Evolutionary conservation across 164 flowering plant genomes (phyloP).

Genomic region (Liriodendron chinense): DNA sequence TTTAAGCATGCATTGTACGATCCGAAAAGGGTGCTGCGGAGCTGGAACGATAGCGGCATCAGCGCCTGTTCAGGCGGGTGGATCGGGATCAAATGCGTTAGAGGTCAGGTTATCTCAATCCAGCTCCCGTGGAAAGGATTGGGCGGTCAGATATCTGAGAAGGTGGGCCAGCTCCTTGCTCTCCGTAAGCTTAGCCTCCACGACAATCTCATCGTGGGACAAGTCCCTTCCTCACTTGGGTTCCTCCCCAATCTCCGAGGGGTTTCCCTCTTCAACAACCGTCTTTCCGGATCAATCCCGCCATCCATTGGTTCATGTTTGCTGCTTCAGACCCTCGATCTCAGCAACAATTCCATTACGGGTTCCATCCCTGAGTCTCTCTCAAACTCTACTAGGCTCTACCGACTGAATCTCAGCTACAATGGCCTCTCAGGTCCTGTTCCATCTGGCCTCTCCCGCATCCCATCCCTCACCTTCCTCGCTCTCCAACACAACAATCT

Average conservation of each 20-base stretch:
- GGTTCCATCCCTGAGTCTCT: conserved; percentile 65
- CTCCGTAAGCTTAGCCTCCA: conserved; percentile 83
- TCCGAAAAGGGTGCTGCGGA: conserved; percentile 42
- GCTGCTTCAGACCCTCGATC: conserved; percentile 65
- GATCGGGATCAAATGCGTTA: conserved; percentile 81
- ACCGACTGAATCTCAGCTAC: conserved; percentile 73
- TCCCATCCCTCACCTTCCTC: conserved; percentile 59
- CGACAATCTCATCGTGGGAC: conserved; percentile 61
- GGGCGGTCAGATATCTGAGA: conserved; percentile 68
- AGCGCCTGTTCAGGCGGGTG: conserved; percentile 84
- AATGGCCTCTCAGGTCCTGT: conserved; percentile 63
- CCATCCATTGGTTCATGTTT: conserved; percentile 58
- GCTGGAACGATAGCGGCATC: conserved; percentile 64
- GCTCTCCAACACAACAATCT: conserved; percentile 74
- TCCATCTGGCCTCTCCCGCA: conserved; percentile 47
- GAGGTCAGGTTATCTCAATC: conserved; percentile 73
- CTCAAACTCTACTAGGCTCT: conserved; percentile 54
- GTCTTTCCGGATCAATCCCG: conserved; percentile 78
- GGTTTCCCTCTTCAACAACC: conserved; percentile 77
- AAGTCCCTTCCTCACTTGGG: conserved; percentile 67
- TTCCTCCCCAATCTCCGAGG: conserved; percentile 75
- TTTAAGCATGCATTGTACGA: conserved; percentile 56
- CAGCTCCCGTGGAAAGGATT: conserved; percentile 90
- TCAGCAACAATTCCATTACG: conserved; percentile 65
- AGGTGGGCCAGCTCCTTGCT: conserved; percentile 63